Conservation (phyloP, 176 grass and related monocot species). For the Triticum urartu region DNA sequence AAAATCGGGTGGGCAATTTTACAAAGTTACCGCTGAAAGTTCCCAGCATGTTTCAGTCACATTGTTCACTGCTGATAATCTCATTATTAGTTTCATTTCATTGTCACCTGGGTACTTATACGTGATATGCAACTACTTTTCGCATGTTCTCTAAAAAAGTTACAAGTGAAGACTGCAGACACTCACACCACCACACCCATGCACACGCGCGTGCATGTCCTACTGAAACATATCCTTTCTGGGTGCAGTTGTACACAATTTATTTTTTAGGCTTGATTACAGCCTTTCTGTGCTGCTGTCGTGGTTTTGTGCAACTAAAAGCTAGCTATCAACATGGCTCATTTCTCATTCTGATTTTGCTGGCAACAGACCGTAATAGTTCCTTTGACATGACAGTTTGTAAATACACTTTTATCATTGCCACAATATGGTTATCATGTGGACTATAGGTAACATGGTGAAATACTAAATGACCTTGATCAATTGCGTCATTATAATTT, state of each 20-base stretch:
- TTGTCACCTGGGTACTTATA: background rate
- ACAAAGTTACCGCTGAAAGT: constrained; percentile 2
- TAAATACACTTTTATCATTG: background rate
- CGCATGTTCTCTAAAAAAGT: background rate
- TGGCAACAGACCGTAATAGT: background rate
- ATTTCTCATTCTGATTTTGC: background rate
- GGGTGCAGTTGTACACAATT: background rate
- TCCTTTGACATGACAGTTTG: constrained; percentile 3
- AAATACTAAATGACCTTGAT: background rate
- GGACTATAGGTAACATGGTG: background rate
- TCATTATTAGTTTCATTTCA: constrained; percentile 11
- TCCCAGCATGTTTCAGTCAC: background rate
- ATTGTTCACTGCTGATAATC: constrained; percentile 10
- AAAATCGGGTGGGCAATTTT: background rate
- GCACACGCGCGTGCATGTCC: background rate
- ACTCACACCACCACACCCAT: background rate
- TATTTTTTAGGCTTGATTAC: constrained; percentile 13
- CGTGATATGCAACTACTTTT: background rate
- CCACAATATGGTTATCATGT: background rate
- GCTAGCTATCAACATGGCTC: background rate
- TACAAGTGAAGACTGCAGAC: background rate
- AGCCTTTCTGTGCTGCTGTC: constrained; percentile 6
- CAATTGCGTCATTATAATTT: background rate
- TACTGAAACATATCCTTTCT: background rate
- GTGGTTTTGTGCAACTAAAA: constrained; percentile 17